Evolutionary conservation across 345 rosid genomes (phyloP).

Genomic region (Microthlaspi erraticum): DNA sequence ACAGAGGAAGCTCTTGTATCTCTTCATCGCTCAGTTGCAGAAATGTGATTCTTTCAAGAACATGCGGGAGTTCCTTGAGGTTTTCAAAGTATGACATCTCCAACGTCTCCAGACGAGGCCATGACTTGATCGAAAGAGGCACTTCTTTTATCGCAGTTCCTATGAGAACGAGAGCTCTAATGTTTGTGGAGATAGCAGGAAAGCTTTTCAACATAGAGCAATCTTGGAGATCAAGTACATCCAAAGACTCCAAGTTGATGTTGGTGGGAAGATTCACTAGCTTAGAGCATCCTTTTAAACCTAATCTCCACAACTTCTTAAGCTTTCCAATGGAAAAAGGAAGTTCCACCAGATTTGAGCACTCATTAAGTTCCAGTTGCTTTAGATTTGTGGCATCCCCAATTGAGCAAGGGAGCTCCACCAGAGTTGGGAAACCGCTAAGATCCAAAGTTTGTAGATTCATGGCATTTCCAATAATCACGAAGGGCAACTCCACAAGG

Average conservation of each 20-base stretch:
- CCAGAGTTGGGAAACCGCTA: not conserved
- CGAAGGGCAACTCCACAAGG: not conserved
- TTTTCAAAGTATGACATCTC: not conserved
- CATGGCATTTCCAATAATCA: not conserved
- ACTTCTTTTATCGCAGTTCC: not conserved
- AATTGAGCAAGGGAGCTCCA: not conserved
- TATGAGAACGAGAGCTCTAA: accelerated
- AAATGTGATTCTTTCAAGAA: not conserved
- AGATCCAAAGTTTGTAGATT: not conserved
- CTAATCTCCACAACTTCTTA: not conserved
- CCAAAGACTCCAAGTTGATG: conserved; percentile 17
- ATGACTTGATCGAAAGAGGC: not conserved
- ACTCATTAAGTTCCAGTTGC: not conserved
- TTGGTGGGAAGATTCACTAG: conserved; percentile 8
- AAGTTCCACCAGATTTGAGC: not conserved
- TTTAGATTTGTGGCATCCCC: not conserved
- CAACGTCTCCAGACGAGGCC: not conserved
- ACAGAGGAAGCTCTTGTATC: not conserved
- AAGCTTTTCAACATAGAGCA: not conserved
- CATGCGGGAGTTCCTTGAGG: not conserved
- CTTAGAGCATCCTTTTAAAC: not conserved
- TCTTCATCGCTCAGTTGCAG: not conserved
- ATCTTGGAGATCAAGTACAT: accelerated
- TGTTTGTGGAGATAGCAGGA: conserved; percentile 17
- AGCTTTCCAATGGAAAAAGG: not conserved